A percentile compares a stretch with the other conserved stretches of the same genome.
Evolutionary conservation across 805 yeast species (phyloP).

Genomic region (Yamadazyma scolyti): DNA sequence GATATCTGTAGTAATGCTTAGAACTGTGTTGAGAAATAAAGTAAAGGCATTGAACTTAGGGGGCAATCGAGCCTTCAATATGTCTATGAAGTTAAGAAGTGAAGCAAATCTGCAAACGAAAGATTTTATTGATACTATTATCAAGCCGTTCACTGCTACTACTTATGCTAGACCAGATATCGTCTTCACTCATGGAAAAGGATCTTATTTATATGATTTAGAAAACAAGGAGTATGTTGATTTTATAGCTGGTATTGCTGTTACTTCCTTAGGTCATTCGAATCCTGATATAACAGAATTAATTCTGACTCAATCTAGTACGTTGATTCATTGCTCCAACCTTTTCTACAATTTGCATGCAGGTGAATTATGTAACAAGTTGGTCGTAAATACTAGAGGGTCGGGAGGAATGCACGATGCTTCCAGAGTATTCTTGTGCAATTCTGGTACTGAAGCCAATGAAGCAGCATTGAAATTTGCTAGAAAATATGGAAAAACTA

Average conservation of each 20-base stretch:
- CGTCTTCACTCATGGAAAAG: slow-evolving; percentile 76
- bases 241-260: slow-evolving; percentile 96
- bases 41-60: no score
- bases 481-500: slow-evolving; percentile 70
- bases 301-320: slow-evolving; percentile 64
- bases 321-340: slow-evolving; percentile 81
- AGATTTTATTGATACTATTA: slow-evolving; percentile 41
- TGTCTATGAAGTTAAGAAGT: no score
- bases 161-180: slow-evolving; percentile 78
- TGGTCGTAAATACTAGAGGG: slow-evolving; percentile 64
- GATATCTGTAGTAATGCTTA: no score
- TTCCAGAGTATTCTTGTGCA: slow-evolving; percentile 61
- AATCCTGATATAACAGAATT: slow-evolving; percentile 71
- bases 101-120: slow-evolving; percentile 26
- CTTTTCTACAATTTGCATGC: slow-evolving; percentile 83
- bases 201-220: slow-evolving; percentile 76
- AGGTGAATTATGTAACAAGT: slow-evolving; percentile 66
- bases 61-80: no score
- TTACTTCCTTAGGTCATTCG: slow-evolving; percentile 89
- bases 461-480: slow-evolving; percentile 62
- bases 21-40: no score
- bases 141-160: slow-evolving; percentile 58
- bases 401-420: slow-evolving; percentile 84
- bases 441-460: slow-evolving; percentile 59
- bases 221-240: slow-evolving; percentile 79